Evolutionary conservation across 305 asterid species (phyloP), one percentile per base, ranked within the genome.

Genomic region (Fraxinus nigra): DNA sequence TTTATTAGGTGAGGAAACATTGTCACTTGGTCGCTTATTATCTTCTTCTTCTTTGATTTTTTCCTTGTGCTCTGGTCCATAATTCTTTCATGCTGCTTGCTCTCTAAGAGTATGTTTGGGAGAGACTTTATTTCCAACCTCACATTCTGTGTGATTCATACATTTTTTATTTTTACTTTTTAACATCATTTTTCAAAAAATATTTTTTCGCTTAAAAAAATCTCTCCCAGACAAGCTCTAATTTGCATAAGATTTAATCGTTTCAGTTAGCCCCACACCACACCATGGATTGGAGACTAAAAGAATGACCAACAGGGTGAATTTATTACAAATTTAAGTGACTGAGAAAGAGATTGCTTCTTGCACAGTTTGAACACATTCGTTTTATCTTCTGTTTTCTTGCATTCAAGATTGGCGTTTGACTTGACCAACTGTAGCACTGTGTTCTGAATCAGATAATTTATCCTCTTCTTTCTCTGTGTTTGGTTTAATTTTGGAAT

Each of bases 361-460:
- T 8, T 8, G 14, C 14, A 24, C 14, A 22, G 34, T 24, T 9
- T 63, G 34, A 63, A 9, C n/a, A 22, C 33, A 11, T 63, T 63
- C 14, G 34, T 63, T 24, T 22, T 63, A 9, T 63, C 34, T 10
- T 63, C 28, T 63, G 72, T 24, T 24, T 11, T 63, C 34, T 63
- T 63, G 72, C 72, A 8, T 20, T 63, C 4, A 22, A 63, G 32
- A 24, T 22, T 63, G 33, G 72, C 16, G n/a, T 26, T 63, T 63
- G 72, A 63, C 72, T 63, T 63, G 72, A 63, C 72, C 72, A 63
- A 63, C 72, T 24, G 72, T 63, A 63, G 7, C 72, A 8, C 72
- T 61, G 72, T 24, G 30, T 1, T 20, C 32, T 18, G 30, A 20
- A 2, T 18, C 70, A 20, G 32, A 3, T 20, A 5, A 56, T 4